Percentiles rank a stretch among this genome's conserved stretches.
Conservation (phyloP, 108 stramenopile genomes). For the Conticribra weissflogii region DNA sequence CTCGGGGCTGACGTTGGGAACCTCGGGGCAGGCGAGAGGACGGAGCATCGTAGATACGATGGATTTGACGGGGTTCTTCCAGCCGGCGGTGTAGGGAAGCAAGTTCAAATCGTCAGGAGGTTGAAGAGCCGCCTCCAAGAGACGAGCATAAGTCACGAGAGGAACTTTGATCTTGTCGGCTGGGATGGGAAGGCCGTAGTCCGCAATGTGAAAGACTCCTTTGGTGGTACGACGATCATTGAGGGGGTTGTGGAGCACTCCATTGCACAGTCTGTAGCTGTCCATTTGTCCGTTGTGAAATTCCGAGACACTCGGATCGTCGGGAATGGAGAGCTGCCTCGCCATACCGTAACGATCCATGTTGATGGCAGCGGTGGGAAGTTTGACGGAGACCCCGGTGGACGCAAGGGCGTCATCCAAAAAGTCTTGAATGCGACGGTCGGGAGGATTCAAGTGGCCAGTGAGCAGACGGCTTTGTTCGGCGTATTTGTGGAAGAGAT, state of each 20-base stretch:
- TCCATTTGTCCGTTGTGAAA: slow-evolving; percentile 56
- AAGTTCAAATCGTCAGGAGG: slow-evolving; percentile 55
- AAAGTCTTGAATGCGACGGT: slow-evolving; percentile 59
- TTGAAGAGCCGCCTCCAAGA: slow-evolving; percentile 56
- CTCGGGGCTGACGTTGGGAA: slow-evolving; percentile 55
- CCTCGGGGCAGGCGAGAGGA: slow-evolving; percentile 59
- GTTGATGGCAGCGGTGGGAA: slow-evolving; percentile 45
- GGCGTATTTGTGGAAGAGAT: slow-evolving; percentile 56
- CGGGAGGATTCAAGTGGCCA: slow-evolving; percentile 51
- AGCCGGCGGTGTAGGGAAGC: slow-evolving; percentile 57
- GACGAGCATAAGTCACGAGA: slow-evolving; percentile 51
- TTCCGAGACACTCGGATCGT: slow-evolving; percentile 43
- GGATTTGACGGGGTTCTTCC: slow-evolving; percentile 52
- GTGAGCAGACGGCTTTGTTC: slow-evolving; percentile 61
- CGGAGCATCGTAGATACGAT: slow-evolving; percentile 61
- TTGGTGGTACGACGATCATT: slow-evolving; percentile 63
- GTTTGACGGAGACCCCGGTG: slow-evolving; percentile 44
- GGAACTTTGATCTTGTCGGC: slow-evolving; percentile 65
- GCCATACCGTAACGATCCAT: slow-evolving; percentile 64
- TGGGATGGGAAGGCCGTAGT: slow-evolving; percentile 63
- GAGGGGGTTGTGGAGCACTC: slow-evolving; percentile 60
- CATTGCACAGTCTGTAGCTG: slow-evolving; percentile 51
- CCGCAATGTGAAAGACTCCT: slow-evolving; percentile 62
- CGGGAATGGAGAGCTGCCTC: slow-evolving; percentile 55
- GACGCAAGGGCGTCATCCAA: slow-evolving; percentile 51